These are phyloP conservation scores for Yamadazyma siamensis DNA, from an alignment of 1,139 yeast species.

Conservation along the genomic window DNA sequence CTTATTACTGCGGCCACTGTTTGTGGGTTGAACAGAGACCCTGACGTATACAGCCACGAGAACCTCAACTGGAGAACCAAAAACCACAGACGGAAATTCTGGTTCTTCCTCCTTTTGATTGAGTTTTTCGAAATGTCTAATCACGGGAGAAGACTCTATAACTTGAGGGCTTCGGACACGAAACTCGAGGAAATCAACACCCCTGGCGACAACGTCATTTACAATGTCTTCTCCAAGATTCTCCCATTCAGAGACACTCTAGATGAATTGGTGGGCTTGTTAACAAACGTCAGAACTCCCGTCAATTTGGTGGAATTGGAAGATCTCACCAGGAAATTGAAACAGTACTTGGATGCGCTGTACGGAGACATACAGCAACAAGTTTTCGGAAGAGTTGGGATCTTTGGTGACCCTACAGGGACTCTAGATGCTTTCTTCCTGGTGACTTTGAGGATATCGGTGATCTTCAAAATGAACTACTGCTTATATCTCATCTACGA, in stretches of 20 bases:
- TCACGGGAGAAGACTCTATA: conserved; percentile 35
- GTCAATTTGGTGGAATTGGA: conserved; percentile 1
- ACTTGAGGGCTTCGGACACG: conserved; percentile 8
- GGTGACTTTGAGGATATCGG: conserved; percentile 1
- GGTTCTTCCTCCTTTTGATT: conserved; percentile 18
- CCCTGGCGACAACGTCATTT: conserved; percentile 1
- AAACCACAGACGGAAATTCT: conserved; percentile 47
- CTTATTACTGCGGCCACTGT: conserved; percentile 48
- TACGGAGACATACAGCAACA: not conserved
- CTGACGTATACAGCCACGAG: conserved; percentile 27
- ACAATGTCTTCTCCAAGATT: conserved; percentile 2
- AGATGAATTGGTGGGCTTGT: not conserved
- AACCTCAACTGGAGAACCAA: conserved; percentile 24
- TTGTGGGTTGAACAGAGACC: conserved; percentile 54
- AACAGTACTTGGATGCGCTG: not conserved
- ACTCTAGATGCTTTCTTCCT: not conserved
- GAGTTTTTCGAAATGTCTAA: conserved; percentile 12
- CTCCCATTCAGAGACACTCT: conserved; percentile 2
- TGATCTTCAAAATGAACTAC: conserved; percentile 20
- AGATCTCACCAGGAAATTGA: not conserved
- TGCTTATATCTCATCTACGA: conserved; percentile 26
- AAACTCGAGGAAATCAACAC: conserved; percentile 9
- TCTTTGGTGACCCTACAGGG: not conserved
- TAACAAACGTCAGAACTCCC: conserved; percentile 1
- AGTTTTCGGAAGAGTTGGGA: not conserved